Conservation (phyloP, 2,329 filamentous ascomycete genomes). For the Alternaria sp. region DNA sequence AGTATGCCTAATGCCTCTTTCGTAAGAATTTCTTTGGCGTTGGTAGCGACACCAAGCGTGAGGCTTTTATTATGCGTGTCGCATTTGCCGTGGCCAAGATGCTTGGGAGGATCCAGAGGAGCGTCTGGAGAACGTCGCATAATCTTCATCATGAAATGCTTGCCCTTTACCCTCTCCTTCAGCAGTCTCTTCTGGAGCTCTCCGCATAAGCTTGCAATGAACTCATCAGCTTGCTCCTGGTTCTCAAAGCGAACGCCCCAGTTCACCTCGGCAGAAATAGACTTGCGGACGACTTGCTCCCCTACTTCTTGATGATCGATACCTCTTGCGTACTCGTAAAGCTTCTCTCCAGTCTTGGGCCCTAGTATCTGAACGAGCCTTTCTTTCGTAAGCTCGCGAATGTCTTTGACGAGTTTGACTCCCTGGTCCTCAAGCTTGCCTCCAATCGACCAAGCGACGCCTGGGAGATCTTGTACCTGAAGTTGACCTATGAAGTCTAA, state of each 20-base stretch:
- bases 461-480: constrained; percentile 81
- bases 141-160: constrained; percentile 89
- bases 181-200: constrained; percentile 82
- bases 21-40: constrained; percentile 71
- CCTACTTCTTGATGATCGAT: constrained; percentile 88
- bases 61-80: constrained; percentile 92
- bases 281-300: constrained; percentile 84
- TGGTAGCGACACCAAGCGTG: constrained; percentile 82
- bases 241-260: constrained; percentile 97
- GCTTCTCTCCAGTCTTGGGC: constrained; percentile 88
- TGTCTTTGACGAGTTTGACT: constrained; percentile 80
- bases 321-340: constrained; percentile 89
- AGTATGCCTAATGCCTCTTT: constrained; percentile 88
- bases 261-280: constrained; percentile 95
- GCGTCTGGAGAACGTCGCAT: constrained; percentile 88
- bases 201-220: constrained; percentile 81
- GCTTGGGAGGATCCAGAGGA: constrained; percentile 88
- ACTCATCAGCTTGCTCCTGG: constrained; percentile 92
- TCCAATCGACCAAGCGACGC: constrained; percentile 89
- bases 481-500: constrained; percentile 78
- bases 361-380: constrained; percentile 75
- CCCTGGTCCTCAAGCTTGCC: constrained; percentile 88
- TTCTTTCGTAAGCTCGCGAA: constrained; percentile 78
- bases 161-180: constrained; percentile 85
- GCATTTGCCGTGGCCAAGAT: constrained; percentile 93